Conservation (phyloP, 1,139 yeast species). For the Arxiozyma telluris region DNA sequence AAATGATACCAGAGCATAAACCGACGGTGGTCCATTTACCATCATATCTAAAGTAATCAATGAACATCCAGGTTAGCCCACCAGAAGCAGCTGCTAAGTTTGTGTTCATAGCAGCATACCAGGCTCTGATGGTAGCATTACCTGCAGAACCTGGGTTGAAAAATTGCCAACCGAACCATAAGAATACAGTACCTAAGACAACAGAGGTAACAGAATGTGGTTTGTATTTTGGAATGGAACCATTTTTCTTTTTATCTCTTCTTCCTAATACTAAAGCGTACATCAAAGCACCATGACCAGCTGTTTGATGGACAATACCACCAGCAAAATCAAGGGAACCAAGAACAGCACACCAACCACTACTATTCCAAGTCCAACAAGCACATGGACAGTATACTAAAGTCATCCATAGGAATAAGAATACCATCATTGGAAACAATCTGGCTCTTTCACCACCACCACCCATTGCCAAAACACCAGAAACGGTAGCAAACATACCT, state of each 20-base stretch:
- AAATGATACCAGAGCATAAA: constrained; percentile 85
- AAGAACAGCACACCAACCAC: constrained; percentile 75
- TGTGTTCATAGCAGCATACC: constrained; percentile 89
- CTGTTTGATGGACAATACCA: constrained; percentile 93
- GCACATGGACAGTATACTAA: constrained; percentile 92
- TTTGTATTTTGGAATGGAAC: constrained; percentile 73
- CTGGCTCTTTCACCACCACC: constrained; percentile 98
- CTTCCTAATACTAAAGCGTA: constrained; percentile 86
- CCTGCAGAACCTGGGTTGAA: constrained; percentile 98
- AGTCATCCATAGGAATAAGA: constrained; percentile 89
- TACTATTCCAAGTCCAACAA: constrained; percentile 93
- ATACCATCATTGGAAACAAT: constrained; percentile 91
- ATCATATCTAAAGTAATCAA: constrained; percentile 82
- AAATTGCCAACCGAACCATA: constrained; percentile 98
- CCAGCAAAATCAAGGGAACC: constrained; percentile 96
- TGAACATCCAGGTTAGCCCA: constrained; percentile 87
- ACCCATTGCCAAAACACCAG: constrained; percentile 90
- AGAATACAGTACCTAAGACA: constrained; percentile 86
- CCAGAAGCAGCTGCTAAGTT: constrained; percentile 88
- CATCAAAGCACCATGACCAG: constrained; percentile 92
- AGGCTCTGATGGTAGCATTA: constrained; percentile 80
- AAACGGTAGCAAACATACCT: constrained; percentile 91
- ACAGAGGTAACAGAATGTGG: constrained; percentile 87
- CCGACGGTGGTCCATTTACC: constrained; percentile 94
- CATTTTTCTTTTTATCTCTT: constrained; percentile 76